Conservation (phyloP, 2,329 filamentous ascomycete genomes). For the Neopestalotiopsis rosae region DNA sequence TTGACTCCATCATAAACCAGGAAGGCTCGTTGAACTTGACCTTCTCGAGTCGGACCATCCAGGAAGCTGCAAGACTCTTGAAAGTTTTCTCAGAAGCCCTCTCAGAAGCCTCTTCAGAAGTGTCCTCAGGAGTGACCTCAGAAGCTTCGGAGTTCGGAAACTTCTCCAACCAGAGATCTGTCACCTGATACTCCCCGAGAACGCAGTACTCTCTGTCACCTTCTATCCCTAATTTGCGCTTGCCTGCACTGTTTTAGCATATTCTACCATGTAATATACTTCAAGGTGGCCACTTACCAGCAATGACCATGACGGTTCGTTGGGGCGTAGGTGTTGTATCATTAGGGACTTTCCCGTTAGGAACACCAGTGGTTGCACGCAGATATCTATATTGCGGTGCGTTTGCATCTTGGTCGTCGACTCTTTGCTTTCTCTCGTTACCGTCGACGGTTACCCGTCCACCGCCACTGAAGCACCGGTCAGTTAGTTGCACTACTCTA, state of each 20-base stretch:
- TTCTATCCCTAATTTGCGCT: background rate
- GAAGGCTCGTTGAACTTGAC: slow-evolving; percentile 54
- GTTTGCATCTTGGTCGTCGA: slow-evolving; percentile 50
- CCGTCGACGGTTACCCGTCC: slow-evolving; percentile 29
- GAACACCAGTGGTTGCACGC: slow-evolving; percentile 30
- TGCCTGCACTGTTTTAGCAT: slow-evolving; percentile 2
- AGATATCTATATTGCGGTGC: slow-evolving; percentile 50
- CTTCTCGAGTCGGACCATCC: slow-evolving; percentile 71
- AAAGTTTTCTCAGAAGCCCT: too few species aligned
- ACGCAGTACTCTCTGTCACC: slow-evolving; percentile 61
- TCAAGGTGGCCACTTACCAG: slow-evolving; percentile 45
- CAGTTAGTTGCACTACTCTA: background rate
- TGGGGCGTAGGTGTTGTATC: slow-evolving; percentile 15
- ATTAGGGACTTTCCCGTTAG: too few species aligned
- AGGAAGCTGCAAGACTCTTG: slow-evolving; percentile 29
- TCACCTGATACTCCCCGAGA: slow-evolving; percentile 72
- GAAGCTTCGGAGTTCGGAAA: slow-evolving; percentile 35
- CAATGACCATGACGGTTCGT: slow-evolving; percentile 59
- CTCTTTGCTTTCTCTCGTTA: slow-evolving; percentile 50
- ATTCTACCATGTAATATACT: background rate
- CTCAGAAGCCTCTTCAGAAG: too few species aligned
- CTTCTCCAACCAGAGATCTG: slow-evolving; percentile 71
- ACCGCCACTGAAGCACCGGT: background rate
- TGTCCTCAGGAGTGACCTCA: slow-evolving; percentile 27
- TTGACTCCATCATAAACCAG: slow-evolving; percentile 59